Conservation (phyloP, 1,139 yeast genomes). For the Geotrichum klebahnii region DNA sequence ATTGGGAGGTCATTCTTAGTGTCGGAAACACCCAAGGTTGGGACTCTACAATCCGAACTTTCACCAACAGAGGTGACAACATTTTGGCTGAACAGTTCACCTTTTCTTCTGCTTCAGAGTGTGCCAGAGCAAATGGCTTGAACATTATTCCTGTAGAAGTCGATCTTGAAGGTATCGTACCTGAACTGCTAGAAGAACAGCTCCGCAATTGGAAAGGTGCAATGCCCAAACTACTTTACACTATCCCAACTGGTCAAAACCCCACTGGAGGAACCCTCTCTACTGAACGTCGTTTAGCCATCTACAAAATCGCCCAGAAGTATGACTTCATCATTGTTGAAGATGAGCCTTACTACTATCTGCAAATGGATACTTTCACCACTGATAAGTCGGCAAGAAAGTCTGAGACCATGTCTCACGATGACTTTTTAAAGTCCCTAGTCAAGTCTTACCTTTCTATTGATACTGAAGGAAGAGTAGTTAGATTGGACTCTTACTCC, state of each 20-base stretch:
- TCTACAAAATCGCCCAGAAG: slow-evolving; percentile 69
- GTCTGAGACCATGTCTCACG: slow-evolving; percentile 33
- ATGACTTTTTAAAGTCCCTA: slow-evolving; percentile 60
- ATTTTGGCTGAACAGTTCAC: slow-evolving; percentile 79
- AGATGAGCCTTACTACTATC: slow-evolving; percentile 92
- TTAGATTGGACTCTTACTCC: slow-evolving; percentile 86
- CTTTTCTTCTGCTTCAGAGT: slow-evolving; percentile 78
- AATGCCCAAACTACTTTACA: slow-evolving; percentile 76
- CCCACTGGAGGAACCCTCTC: slow-evolving; percentile 85
- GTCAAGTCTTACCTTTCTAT: slow-evolving; percentile 74
- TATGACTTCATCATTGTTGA: slow-evolving; percentile 78
- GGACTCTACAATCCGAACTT: slow-evolving; percentile 80
- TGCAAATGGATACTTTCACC: slow-evolving; percentile 75
- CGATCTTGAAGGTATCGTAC: slow-evolving; percentile 77
- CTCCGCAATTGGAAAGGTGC: slow-evolving; percentile 68
- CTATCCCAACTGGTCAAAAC: slow-evolving; percentile 90
- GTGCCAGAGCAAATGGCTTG: slow-evolving; percentile 71
- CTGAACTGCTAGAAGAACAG: slow-evolving; percentile 60
- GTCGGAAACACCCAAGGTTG: slow-evolving; percentile 86
- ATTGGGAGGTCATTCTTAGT: slow-evolving; percentile 62
- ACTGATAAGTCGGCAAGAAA: slow-evolving; percentile 40
- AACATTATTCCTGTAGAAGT: slow-evolving; percentile 67
- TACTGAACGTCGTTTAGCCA: slow-evolving; percentile 62
- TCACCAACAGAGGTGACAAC: slow-evolving; percentile 71
- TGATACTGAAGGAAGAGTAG: slow-evolving; percentile 85